phyloP scores from a whole-genome alignment of 139 green algal genomes.

The Coelastrella sp. region DNA sequence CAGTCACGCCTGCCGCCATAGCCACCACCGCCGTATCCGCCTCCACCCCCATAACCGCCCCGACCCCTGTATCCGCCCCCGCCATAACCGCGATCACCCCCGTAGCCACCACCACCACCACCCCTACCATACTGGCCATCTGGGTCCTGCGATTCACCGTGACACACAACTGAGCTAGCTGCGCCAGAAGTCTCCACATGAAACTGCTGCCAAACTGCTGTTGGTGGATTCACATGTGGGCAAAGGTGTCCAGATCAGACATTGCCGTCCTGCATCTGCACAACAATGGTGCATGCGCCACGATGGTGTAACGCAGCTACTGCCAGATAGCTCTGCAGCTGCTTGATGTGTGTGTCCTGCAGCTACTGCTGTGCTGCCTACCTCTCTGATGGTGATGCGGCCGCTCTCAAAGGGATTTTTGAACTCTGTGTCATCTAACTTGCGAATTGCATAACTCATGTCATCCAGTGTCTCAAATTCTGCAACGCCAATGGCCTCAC shows the following conservation, averaged over 20 bases:
- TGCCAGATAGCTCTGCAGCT: background rate
- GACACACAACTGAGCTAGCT: background rate
- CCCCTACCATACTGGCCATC: conserved; percentile 15
- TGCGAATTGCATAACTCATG: conserved; percentile 72
- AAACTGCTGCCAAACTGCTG: background rate
- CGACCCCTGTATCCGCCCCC: conserved; percentile 28
- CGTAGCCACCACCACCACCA: conserved; percentile 1
- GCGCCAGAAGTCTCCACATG: conserved; percentile 28
- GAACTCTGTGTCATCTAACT: conserved; percentile 87
- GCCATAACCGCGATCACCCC: conserved; percentile 2
- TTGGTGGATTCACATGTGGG: background rate
- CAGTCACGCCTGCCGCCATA: background rate
- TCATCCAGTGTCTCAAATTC: conserved; percentile 72
- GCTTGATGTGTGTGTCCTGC: background rate
- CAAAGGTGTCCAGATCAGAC: background rate
- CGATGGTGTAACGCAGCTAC: too few species aligned
- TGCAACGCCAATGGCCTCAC: conserved; percentile 67
- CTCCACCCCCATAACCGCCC: conserved; percentile 2
- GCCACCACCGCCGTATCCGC: conserved; percentile 5
- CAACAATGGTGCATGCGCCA: too few species aligned
- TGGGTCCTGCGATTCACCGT: background rate
- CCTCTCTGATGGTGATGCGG: background rate
- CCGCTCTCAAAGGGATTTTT: conserved; percentile 84
- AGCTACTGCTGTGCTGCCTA: background rate
- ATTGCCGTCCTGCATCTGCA: background rate